Evolutionary conservation across 352 stramenopile species (phyloP), one percentile per base, ranked within the genome.

Genomic region (Pythium coloratum): DNA sequence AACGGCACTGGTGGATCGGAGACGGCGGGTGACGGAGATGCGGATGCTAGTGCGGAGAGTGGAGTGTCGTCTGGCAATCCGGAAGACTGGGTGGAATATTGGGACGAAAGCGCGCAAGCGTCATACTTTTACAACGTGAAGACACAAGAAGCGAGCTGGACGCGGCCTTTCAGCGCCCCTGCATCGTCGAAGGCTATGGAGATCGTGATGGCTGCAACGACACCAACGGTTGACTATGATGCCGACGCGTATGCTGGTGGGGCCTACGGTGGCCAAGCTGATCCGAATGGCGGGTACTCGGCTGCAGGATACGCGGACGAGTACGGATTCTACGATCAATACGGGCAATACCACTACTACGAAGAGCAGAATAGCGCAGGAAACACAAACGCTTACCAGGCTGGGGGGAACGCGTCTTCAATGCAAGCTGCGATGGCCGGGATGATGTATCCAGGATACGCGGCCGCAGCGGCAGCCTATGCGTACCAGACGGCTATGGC

Each of bases 61-160:
- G 61, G 33, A 3, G 53, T 62, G 0, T 60, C 55, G 1, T 44
- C 66, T 12, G 46, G 55, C 4, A 80, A 64, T 26, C 59, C 74
- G 7, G 84, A 90, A 6, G 84, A 96, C 50, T 97, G 89, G 89
- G 84, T 95, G 64, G 86, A 97, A 64, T 96, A 95, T 69, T 96
- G 88, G 89, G 89, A 97, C 68, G 89, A 97, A 40, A 96, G 87
- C 53, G 86, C 86, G 2, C 86, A 94, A 40, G 87, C 89, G 18
- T 94, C 81, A 42, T 97, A 97, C 64, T 97, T 89, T 67, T 97
- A 92, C 80, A 96, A 95, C 64, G 91, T 89, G 33, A 78, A 80
- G 7, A 97, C 89, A 1, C 88, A 96, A 56, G 89, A 96, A 69
- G 88, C 87, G 51, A 94, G 81, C 60, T 96, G 88, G 88, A 94